These are phyloP conservation scores for Gamarada debralockiae DNA, from an alignment of 495 filamentous ascomycete species.

Conservation along the genomic window DNA sequence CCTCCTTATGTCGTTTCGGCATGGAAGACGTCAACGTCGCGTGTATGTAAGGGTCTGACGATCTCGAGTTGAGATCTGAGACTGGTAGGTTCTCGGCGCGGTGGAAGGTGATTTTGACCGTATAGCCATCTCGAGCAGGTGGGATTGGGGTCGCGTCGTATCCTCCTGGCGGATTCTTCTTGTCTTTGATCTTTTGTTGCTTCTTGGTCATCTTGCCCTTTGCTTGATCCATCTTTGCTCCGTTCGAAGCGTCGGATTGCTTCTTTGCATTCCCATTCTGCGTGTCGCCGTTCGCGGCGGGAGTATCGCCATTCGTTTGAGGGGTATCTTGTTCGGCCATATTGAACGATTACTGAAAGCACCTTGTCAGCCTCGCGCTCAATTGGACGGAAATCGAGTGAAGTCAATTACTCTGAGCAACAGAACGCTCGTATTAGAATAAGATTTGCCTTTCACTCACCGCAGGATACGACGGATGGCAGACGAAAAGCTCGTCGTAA, in stretches of 20 bases:
- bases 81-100: conserved; percentile 74
- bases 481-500: no score
- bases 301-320: not conserved
- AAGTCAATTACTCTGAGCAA: not conserved
- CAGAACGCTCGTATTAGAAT: not conserved
- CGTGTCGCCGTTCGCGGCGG: not conserved
- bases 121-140: conserved; percentile 68
- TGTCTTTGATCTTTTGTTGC: conserved; percentile 55
- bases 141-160: conserved; percentile 77
- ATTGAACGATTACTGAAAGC: not conserved
- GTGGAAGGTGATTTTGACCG: conserved; percentile 81
- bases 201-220: conserved; percentile 50
- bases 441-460: no score
- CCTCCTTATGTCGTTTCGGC: conserved; percentile 73
- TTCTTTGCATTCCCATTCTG: conserved; percentile 15
- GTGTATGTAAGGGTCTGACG: conserved; percentile 79
- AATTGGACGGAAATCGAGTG: not conserved
- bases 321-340: conserved; percentile 14
- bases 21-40: conserved; percentile 62
- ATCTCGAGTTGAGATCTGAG: conserved; percentile 70
- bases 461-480: no score
- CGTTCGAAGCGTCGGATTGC: not conserved
- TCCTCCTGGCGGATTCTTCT: conserved; percentile 68
- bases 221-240: conserved; percentile 16
- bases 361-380: not conserved